phyloP scores from a whole-genome alignment of 257 asterid species.

The Nicotiana noctiflora region DNA sequence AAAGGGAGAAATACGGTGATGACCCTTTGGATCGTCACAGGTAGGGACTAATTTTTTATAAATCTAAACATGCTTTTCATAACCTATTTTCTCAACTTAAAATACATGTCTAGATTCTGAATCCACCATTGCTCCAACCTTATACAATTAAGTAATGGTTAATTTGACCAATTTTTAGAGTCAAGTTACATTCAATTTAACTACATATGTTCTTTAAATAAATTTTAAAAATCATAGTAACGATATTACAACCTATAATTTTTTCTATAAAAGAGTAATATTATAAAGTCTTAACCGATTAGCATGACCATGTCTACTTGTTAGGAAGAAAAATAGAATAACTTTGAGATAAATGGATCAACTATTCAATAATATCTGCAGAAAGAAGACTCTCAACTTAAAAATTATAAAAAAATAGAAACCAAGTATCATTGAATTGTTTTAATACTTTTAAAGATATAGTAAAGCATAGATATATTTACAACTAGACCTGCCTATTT shows the following conservation, averaged over 20 bases:
- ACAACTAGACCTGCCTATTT: slow-evolving; percentile 40
- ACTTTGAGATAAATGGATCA: background rate
- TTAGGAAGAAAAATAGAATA: background rate
- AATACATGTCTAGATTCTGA: background rate
- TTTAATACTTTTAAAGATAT: background rate
- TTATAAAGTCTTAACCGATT: background rate
- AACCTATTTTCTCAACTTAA: too few species aligned
- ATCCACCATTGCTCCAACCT: background rate
- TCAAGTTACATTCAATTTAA: background rate
- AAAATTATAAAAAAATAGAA: background rate
- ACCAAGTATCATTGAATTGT: background rate
- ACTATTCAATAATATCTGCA: background rate
- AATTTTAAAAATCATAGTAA: background rate
- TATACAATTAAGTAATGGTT: background rate
- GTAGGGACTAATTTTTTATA: background rate
- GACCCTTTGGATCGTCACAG: too few species aligned
- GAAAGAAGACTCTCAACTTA: background rate
- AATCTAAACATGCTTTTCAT: background rate
- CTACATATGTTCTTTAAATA: background rate
- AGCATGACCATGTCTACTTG: background rate
- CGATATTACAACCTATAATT: background rate
- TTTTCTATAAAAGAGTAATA: background rate
- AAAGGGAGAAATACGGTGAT: too few species aligned
- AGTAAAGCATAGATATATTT: slow-evolving; percentile 3
- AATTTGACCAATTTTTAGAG: background rate